Evolutionary conservation across 1,139 yeast genomes (phyloP).

Genomic region (Debaryomyces udenii): DNA sequence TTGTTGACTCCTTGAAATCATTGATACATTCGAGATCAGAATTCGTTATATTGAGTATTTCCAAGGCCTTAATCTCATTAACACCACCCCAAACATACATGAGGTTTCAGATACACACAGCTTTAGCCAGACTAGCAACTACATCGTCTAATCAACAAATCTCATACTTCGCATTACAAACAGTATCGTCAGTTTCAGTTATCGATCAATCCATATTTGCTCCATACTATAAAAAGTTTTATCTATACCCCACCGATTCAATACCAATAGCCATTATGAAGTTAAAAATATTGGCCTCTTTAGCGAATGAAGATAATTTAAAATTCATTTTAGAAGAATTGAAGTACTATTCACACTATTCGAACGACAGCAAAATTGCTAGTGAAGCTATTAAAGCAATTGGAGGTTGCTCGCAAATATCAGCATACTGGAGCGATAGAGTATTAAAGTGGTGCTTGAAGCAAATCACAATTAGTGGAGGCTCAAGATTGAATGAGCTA

Average conservation of each 20-base stretch:
- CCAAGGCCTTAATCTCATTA: conserved; percentile 56
- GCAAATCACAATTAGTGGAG: conserved; percentile 31
- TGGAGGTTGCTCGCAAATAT: conserved; percentile 52
- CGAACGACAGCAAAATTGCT: conserved; percentile 40
- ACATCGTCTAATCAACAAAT: conserved; percentile 34
- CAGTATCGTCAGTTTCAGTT: conserved; percentile 38
- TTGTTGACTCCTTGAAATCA: conserved; percentile 48
- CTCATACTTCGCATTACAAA: conserved; percentile 43
- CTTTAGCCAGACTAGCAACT: conserved; percentile 48
- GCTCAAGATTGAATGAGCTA: conserved; percentile 55
- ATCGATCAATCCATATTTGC: conserved; percentile 49
- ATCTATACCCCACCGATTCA: conserved; percentile 61
- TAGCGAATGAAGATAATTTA: conserved; percentile 58
- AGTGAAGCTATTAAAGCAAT: conserved; percentile 60
- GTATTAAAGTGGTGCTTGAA: conserved; percentile 47
- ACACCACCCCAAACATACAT: conserved; percentile 55
- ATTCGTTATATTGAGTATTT: conserved; percentile 64
- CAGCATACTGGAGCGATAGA: conserved; percentile 37
- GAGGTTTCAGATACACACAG: conserved; percentile 51
- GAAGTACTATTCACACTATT: conserved; percentile 59
- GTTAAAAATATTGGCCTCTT: conserved; percentile 61
- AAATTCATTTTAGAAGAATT: conserved; percentile 63
- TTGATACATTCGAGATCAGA: conserved; percentile 57
- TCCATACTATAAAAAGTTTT: conserved; percentile 55
- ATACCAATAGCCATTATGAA: conserved; percentile 53